Evolutionary conservation across 805 yeast genomes (phyloP), one percentile per base, ranked within the genome.

Genomic region (Zygoascus ofunaensis): DNA sequence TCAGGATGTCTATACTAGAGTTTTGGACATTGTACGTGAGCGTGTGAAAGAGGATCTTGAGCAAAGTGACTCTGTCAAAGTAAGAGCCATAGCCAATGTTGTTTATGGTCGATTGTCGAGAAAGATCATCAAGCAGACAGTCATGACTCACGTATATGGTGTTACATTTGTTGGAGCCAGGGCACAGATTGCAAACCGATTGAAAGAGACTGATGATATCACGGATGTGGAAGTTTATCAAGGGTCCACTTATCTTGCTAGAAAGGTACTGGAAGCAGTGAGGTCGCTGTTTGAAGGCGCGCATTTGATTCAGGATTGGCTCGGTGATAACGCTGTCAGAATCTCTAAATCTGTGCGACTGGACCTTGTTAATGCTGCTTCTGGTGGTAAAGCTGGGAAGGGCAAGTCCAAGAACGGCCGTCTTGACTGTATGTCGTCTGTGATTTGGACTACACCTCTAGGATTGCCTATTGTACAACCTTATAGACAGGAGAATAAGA

Each of bases 381-480:
- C 46, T 37, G 47, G 51, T 21, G 18, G 58, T 14, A 38, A 36
- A 8, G 34, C 24, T 12, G n/a, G 30, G n/a, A 34, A 30, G 21
- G 34, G n/a, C 32, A 51, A 62, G 14, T 57, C 61, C 23, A 62
- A 69, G 47, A 74, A 72, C 43, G 37, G 37, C 3, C 71, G 71
- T 40, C 81, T 82, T 3, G 79, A 75, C 46, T 81, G 77, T 56
- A 76, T 86, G 73, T 78, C 95, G 1, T 77, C 94, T 3, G 96
- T 92, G 5, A 87, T 92, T 54, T 92, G 99, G 99, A 92, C 99
- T 0, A 82, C 97, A 0, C 97, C 98, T 1, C 65, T 90, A 34
- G 95, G 96, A 3, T 69, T 92, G 49, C 96, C 97, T 2, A 87
- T 94, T 59, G 98, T 92, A 17, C 99, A 92, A 62, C 99, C 99